Conservation (phyloP, 2,329 filamentous ascomycete species). For the Penicillium sp. region DNA sequence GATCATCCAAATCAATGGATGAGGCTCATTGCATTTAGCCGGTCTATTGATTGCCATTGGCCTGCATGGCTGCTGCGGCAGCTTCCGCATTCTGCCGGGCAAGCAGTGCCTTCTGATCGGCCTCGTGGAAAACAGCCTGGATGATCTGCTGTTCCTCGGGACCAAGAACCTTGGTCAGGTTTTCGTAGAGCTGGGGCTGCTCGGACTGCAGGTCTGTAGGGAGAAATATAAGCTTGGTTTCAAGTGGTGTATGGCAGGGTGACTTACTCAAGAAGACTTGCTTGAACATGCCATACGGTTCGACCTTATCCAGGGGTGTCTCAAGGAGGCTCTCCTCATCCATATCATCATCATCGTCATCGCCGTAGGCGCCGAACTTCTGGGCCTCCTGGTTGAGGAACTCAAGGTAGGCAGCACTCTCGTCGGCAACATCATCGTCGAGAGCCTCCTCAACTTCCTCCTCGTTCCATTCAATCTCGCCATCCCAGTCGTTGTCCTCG, state of each 20-base stretch:
- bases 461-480: conserved; percentile 67
- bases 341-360: conserved; percentile 80
- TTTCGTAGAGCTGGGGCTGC: conserved; percentile 84
- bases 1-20: neutral
- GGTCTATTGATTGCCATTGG: conserved; percentile 36
- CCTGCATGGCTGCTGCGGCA: conserved; percentile 33
- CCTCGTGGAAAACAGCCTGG: conserved; percentile 73
- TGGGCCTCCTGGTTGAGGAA: conserved; percentile 93
- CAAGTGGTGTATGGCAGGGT: neutral
- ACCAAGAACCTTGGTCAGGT: conserved; percentile 73
- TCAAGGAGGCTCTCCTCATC: conserved; percentile 92
- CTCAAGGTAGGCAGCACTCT: conserved; percentile 90
- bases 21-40: neutral
- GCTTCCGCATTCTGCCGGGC: conserved; percentile 41
- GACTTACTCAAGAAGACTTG: conserved; percentile 75
- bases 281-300: conserved; percentile 90
- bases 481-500: conserved; percentile 81
- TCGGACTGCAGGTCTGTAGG: conserved; percentile 76
- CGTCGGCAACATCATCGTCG: conserved; percentile 72
- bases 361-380: conserved; percentile 72
- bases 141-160: conserved; percentile 79
- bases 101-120: conserved; percentile 54
- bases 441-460: conserved; percentile 62
- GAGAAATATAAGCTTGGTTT: conserved; percentile 28
- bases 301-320: conserved; percentile 90